These are phyloP conservation scores for Schwanniomyces vanrijiae DNA, from an alignment of 805 yeast genomes.

Conservation along the genomic window DNA sequence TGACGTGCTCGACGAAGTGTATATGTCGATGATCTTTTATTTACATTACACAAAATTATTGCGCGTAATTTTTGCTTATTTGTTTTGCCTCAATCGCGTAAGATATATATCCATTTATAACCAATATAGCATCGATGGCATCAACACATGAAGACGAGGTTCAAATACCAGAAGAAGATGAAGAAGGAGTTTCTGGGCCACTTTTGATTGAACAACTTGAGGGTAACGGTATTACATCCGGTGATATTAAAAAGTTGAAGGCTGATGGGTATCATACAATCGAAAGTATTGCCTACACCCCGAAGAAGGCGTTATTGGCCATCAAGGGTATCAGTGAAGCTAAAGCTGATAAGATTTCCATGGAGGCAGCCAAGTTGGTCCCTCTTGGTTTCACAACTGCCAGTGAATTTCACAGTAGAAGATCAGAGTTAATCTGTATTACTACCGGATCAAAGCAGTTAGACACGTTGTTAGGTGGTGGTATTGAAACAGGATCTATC, in stretches of 20 bases:
- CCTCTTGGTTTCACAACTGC: conserved; percentile 98
- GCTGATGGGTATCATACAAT: conserved; percentile 88
- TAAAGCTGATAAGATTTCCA: conserved; percentile 82
- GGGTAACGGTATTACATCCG: conserved; percentile 82
- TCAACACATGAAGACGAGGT: conserved; percentile 1
- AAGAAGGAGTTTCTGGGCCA: conserved; percentile 39
- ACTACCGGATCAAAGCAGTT: conserved; percentile 95
- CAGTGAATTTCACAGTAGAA: conserved; percentile 84
- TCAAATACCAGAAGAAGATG: conserved; percentile 26
- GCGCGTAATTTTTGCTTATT: not conserved
- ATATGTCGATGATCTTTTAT: not conserved
- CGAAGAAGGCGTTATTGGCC: conserved; percentile 70
- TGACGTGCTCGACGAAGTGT: too few relatives aligned
- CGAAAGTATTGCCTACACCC: conserved; percentile 91
- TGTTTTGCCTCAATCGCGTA: conserved; percentile 1
- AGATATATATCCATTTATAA: not conserved
- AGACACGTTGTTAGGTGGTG: conserved; percentile 93
- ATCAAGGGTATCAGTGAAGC: conserved; percentile 95
- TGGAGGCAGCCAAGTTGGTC: conserved; percentile 81
- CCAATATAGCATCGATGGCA: conserved; percentile 3
- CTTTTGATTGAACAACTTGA: conserved; percentile 46
- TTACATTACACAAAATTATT: not conserved
- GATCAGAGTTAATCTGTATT: conserved; percentile 86
- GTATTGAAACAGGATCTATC: conserved; percentile 94
- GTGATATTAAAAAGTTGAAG: conserved; percentile 76